Conservation (phyloP, 768 basidiomycete genomes). For the Naematelia aurantialba region DNA sequence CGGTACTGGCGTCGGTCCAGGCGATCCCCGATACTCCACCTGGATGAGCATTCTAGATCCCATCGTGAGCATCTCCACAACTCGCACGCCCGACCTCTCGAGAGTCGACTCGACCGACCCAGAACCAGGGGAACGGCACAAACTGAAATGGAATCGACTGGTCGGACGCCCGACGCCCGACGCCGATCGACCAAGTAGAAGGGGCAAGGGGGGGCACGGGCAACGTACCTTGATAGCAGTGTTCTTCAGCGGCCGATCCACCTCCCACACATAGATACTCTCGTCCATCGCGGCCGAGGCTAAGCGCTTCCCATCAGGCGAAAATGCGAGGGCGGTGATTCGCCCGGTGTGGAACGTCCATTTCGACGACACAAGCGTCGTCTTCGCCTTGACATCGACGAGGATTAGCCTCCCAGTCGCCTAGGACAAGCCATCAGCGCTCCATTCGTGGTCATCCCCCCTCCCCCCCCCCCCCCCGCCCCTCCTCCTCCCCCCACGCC, state of each 20-base stretch:
- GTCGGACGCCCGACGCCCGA: too few relatives aligned
- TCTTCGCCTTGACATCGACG: conserved; percentile 65
- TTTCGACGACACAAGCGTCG: conserved; percentile 54
- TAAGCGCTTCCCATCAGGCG: conserved; percentile 67
- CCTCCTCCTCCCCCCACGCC: too few relatives aligned
- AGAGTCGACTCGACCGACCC: too few relatives aligned
- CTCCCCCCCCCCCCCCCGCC: too few relatives aligned
- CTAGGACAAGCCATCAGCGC: conserved; percentile 52
- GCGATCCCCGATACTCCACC: conserved; percentile 77
- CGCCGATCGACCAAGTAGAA: too few relatives aligned
- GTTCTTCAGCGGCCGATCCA: conserved; percentile 63
- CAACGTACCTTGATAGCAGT: conserved; percentile 62
- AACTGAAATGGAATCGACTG: too few relatives aligned
- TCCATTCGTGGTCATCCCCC: too few relatives aligned
- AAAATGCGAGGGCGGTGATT: conserved; percentile 73
- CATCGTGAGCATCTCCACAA: not conserved
- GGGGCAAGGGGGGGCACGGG: not conserved
- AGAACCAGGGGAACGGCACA: too few relatives aligned
- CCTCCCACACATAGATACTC: conserved; percentile 81
- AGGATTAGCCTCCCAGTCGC: conserved; percentile 75
- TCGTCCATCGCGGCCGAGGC: conserved; percentile 92
- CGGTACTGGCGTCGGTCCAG: conserved; percentile 63
- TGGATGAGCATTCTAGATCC: conserved; percentile 65
- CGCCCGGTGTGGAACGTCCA: conserved; percentile 87
- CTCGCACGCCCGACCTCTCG: too few relatives aligned